Percentiles rank a stretch among this genome's conserved stretches.
These are phyloP conservation scores for Torrubiella hemipterigena DNA, from an alignment of 2,329 filamentous ascomycete species.

Conservation along the genomic window DNA sequence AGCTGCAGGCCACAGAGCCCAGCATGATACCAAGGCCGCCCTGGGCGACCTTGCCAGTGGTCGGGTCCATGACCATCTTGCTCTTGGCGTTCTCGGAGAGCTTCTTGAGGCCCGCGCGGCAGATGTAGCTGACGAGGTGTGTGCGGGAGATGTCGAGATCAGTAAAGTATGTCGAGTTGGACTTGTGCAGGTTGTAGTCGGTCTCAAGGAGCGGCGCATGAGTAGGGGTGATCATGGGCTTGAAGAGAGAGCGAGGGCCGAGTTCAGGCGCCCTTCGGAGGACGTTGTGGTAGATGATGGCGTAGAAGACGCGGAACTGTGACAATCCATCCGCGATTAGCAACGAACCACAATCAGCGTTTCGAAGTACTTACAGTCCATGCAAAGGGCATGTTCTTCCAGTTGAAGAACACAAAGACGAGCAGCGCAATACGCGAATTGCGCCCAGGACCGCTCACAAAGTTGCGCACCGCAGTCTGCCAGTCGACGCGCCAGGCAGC, in stretches of 20 bases:
- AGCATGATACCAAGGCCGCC: slow-evolving; percentile 52
- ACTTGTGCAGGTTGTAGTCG: slow-evolving; percentile 80
- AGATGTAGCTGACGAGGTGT: slow-evolving; percentile 61
- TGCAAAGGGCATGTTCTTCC: slow-evolving; percentile 62
- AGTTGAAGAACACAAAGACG: slow-evolving; percentile 48
- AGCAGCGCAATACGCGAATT: slow-evolving; percentile 40
- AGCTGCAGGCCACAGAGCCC: slow-evolving; percentile 61
- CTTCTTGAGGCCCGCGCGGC: slow-evolving; percentile 44
- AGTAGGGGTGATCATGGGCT: slow-evolving; percentile 54
- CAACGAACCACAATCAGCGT: neutral
- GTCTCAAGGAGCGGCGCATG: slow-evolving; percentile 63
- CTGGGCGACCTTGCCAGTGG: slow-evolving; percentile 33
- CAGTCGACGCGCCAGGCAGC: slow-evolving; percentile 33
- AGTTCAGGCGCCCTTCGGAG: slow-evolving; percentile 35
- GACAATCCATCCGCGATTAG: slow-evolving; percentile 1
- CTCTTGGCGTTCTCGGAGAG: slow-evolving; percentile 35
- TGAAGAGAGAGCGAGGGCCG: slow-evolving; percentile 56
- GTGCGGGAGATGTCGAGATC: slow-evolving; percentile 77
- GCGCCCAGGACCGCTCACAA: slow-evolving; percentile 42
- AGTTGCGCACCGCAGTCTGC: slow-evolving; percentile 22
- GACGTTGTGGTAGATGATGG: slow-evolving; percentile 41
- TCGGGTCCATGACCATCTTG: slow-evolving; percentile 37
- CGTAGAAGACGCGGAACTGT: slow-evolving; percentile 46
- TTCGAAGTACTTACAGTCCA: slow-evolving; percentile 54
- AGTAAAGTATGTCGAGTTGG: slow-evolving; percentile 75